Percentiles rank a stretch among this genome's conserved stretches.
phyloP scores from a whole-genome alignment of 306 rosid species.

The Heteromeles arbutifolia region DNA sequence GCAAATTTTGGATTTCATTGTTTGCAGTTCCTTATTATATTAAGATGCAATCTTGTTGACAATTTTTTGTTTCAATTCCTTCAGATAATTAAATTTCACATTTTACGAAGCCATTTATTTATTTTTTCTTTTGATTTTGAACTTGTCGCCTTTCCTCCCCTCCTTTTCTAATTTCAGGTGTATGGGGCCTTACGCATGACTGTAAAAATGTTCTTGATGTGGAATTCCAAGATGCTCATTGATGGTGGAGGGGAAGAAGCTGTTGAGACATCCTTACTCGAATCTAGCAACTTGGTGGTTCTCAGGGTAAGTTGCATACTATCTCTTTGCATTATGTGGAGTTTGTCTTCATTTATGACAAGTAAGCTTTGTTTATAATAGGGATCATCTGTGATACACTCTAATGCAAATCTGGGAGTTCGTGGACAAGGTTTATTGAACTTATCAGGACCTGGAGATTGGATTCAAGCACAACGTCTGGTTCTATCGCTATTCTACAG shows the following conservation, averaged over 20 bases:
- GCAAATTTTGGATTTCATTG: slow-evolving; percentile 6
- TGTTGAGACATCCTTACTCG: slow-evolving; percentile 85
- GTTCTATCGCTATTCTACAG: slow-evolving; percentile 87
- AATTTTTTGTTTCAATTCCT: background rate
- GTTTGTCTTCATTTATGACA: slow-evolving; percentile 21
- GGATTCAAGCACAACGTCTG: slow-evolving; percentile 95
- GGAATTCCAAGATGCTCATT: slow-evolving; percentile 92
- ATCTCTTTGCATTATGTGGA: slow-evolving; percentile 10
- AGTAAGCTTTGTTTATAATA: slow-evolving; percentile 29
- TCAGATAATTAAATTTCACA: background rate
- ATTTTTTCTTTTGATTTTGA: background rate
- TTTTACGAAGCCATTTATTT: background rate
- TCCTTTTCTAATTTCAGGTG: slow-evolving; percentile 42
- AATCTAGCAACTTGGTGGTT: slow-evolving; percentile 92
- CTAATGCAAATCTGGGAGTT: slow-evolving; percentile 99
- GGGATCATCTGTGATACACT: slow-evolving; percentile 94
- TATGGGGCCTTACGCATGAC: slow-evolving; percentile 98
- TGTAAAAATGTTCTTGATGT: slow-evolving; percentile 98
- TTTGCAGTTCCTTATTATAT: background rate
- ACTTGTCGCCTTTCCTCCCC: slow-evolving; percentile 6
- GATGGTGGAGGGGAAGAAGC: slow-evolving; percentile 82
- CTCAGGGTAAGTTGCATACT: slow-evolving; percentile 61
- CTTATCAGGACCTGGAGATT: slow-evolving; percentile 89
- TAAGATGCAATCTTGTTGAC: background rate
- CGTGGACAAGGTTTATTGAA: slow-evolving; percentile 96